Evolutionary conservation across 2,329 filamentous ascomycete genomes (phyloP).

Genomic region (Dissoconium aciculare): DNA sequence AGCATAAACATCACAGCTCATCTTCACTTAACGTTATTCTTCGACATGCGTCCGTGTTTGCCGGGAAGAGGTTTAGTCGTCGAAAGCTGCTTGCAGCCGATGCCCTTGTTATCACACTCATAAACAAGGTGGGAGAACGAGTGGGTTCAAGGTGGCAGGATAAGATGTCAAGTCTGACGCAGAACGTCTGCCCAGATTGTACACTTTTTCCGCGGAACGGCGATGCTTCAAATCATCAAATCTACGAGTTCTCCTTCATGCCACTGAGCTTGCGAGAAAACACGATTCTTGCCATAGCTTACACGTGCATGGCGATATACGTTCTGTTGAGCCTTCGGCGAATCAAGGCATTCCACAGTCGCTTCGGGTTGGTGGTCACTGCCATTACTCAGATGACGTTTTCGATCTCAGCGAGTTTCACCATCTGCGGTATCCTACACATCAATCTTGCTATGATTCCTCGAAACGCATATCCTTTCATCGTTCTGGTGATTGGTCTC

Average conservation of each 20-base stretch:
- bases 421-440: conserved; percentile 59
- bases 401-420: conserved; percentile 65
- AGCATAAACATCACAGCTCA: conserved; percentile 45
- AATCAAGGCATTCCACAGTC: conserved; percentile 60
- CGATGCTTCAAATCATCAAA: conserved; percentile 38
- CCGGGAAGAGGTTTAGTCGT: conserved; percentile 61
- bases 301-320: conserved; percentile 48
- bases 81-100: conserved; percentile 55
- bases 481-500: conserved; percentile 61
- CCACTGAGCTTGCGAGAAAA: conserved; percentile 56
- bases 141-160: conserved; percentile 52
- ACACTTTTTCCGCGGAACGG: conserved; percentile 49
- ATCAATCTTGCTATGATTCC: conserved; percentile 15
- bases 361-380: conserved; percentile 55
- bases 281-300: conserved; percentile 48
- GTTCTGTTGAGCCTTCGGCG: conserved; percentile 53
- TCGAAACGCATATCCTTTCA: conserved; percentile 45
- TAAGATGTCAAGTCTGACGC: conserved; percentile 40
- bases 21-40: conserved; percentile 56
- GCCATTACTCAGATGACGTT: conserved; percentile 51
- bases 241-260: conserved; percentile 67
- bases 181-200: conserved; percentile 41
- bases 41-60: conserved; percentile 65
- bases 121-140: conserved; percentile 51
- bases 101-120: conserved; percentile 61